Base-by-base conservation (phyloP, 805 yeast genomes). In the Cephaloascus albidus region DNA sequence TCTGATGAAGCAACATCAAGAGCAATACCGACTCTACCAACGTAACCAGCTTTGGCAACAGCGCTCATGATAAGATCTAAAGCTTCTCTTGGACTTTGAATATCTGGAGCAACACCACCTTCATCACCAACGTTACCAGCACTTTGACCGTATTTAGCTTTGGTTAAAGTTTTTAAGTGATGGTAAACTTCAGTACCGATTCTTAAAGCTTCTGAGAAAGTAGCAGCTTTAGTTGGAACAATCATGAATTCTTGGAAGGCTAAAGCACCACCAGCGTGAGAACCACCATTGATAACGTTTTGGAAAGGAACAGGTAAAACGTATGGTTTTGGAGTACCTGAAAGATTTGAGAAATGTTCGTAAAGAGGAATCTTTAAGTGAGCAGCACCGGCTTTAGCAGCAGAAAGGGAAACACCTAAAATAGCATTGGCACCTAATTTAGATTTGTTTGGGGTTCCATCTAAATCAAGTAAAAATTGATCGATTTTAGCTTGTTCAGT, bases 121-220 rank as follows among this genome's bases (percentile, higher is more conserved):
- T 90, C 98, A 72, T 90, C 98, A 81, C 98, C 98, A 65, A 90
- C 98, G 76, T 90, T 90, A 74, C 96, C 97, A 60, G 98, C 98
- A 48, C 95, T 82, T 63, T 86, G 83, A 65, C 98, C 98, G 83
- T 90, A 93, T 68, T 73, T 76, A 81, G 86, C 82, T 81, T 86
- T 85, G 68, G 97, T 83, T 59, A 85, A 73, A 51, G 89, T 70
- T 78, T 93, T 93, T 70, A 90, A 81, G 73, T 77, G 75, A 81
- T 90, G 97, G 93, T 90, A 90, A 55, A 89, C 96, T 78, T 90
- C 98, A 47, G 96, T 68, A 67, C 97, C 97, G 52, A 86, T 85
- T 78, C 96, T 86, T 68, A 93, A 70, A 56, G 95, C 97, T 74
- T 90, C 97, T 50, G 94, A 63, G 82, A 90, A 93, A 45, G 90